Evolutionary conservation across 2,329 filamentous ascomycete genomes (phyloP), one percentile per base, ranked within the genome.

Genomic region (Penicillium thymicola): DNA sequence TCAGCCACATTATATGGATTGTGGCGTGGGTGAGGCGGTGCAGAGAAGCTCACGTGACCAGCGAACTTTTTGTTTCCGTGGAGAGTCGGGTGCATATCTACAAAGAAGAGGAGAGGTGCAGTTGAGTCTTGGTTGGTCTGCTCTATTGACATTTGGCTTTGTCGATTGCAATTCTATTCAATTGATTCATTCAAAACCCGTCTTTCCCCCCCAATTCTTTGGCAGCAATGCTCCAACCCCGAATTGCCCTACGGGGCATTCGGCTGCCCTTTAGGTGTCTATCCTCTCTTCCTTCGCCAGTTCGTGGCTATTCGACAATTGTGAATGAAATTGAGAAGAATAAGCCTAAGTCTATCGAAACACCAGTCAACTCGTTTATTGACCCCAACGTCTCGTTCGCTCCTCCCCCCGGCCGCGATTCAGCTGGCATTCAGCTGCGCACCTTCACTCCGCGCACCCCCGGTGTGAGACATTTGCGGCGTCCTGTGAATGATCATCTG

Each of bases 381-480:
- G 69, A 74, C 55, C 63, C 70, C 40, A 69, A 67, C 50, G 68
- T 70, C 49, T 71, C 74, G 18, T 80, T 79, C 58, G 76, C 76
- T 51, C 77, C 78, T 61, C 78, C 79, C 7, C 72, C 77, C 4
- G 67, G 72, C n/a, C 73, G 73, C 23, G 72, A 76, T 54, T 72
- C 76, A 28, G 65, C 64, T 41, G 76, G 71, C 58, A 67, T 76
- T 18, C 76, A 81, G 43, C 73, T 97, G 74, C 87, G 90, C 67
- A 94, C 89, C 52, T 99, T 97, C 76, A 97, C 90, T 74, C 94
- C 94, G 36, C 87, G 91, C 67, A 97, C 94, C 0, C 93, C 93
- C 13, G 94, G 94, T 82, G 76, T 96, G 57, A 87, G 94, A 69
- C 94, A 99, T 83, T 80, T 99, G 63, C 89, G 88, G 74, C 85